phyloP scores from a whole-genome alignment of 2,329 filamentous ascomycete genomes.

The Stachybotrys chartarum region DNA sequence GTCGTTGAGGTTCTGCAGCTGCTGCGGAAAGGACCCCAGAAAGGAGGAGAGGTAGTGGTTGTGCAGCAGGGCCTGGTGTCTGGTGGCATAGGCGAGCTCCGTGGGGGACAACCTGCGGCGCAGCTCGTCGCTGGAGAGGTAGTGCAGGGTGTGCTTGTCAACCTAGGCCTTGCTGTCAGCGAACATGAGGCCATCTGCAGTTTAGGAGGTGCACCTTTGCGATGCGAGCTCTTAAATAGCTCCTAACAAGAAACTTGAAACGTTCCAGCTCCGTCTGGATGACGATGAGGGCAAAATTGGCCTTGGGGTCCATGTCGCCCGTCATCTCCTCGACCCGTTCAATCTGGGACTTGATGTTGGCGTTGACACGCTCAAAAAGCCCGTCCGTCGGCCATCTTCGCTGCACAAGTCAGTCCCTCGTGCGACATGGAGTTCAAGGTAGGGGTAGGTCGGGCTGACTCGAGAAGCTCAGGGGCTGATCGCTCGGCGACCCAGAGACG shows the following conservation, averaged over 20 bases:
- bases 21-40: slow-evolving; percentile 69
- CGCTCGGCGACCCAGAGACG: slow-evolving; percentile 91
- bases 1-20: slow-evolving; percentile 82
- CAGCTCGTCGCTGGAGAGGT: slow-evolving; percentile 51
- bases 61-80: slow-evolving; percentile 78
- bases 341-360: slow-evolving; percentile 62
- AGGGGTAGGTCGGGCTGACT: slow-evolving; percentile 40
- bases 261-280: slow-evolving; percentile 94
- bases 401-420: neutral
- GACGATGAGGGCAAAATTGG: slow-evolving; percentile 89
- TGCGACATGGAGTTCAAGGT: neutral
- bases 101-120: slow-evolving; percentile 62
- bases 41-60: slow-evolving; percentile 83
- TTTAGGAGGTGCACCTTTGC: slow-evolving; percentile 57
- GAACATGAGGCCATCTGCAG: neutral
- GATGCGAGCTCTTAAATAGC: slow-evolving; percentile 75
- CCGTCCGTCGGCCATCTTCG: slow-evolving; percentile 57
- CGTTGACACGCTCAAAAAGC: slow-evolving; percentile 76
- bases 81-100: slow-evolving; percentile 75
- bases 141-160: slow-evolving; percentile 69
- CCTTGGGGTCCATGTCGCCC: slow-evolving; percentile 78
- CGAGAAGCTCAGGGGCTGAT: slow-evolving; percentile 79
- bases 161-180: slow-evolving; percentile 42
- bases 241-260: slow-evolving; percentile 84
- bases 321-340: slow-evolving; percentile 69